Base-by-base conservation (phyloP, 2,329 filamentous ascomycete genomes). In the Volutella citrinella region DNA sequence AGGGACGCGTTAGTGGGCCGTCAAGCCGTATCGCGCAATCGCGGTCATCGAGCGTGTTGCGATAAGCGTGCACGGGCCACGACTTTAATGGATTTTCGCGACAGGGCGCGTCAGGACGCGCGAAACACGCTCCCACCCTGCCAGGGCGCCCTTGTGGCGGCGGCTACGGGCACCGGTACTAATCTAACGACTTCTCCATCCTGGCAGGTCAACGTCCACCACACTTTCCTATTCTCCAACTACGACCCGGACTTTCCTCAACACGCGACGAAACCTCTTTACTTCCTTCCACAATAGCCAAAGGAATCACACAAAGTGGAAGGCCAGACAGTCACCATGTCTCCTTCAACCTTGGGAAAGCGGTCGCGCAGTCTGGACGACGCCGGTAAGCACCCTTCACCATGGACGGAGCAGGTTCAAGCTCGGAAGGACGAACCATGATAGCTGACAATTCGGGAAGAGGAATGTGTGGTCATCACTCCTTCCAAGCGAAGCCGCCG, bases 401-500 rank as follows among this genome's bases (percentile, higher is more conserved):
- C 31, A 13, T 26, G 21, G 17, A 36, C 34, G 31, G 21, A 30
- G 25, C 24, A 31, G 13, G 15, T n/a, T 26, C 16, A 12, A 21
- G 16, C n/a, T 23, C 19, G 19, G 22, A 43, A 38, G 16, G 35
- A 46, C 19, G 16, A 19, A 28, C 12, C 31, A 19, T 12, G n/a
- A 19, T 29, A 25, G 28, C 34, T 46, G 36, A 49, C 53, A 37
- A 45, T 34, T 22, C n/a, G n/a, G n/a, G n/a, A n/a, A n/a, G n/a
- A n/a, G n/a, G n/a, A n/a, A n/a, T n/a, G n/a, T n/a, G n/a, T n/a
- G n/a, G n/a, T n/a, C n/a, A n/a, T n/a, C n/a, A 55, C 55, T 20
- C 66, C 70, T 25, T 49, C 60, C 24, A 78, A 78, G 46, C 63
- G 69, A 44, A 60, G 65, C 31, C 66, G 72, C 42, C 65, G 68